Evolutionary conservation across 352 stramenopile species (phyloP).

Genomic region (Aphanomyces cochlioides): DNA sequence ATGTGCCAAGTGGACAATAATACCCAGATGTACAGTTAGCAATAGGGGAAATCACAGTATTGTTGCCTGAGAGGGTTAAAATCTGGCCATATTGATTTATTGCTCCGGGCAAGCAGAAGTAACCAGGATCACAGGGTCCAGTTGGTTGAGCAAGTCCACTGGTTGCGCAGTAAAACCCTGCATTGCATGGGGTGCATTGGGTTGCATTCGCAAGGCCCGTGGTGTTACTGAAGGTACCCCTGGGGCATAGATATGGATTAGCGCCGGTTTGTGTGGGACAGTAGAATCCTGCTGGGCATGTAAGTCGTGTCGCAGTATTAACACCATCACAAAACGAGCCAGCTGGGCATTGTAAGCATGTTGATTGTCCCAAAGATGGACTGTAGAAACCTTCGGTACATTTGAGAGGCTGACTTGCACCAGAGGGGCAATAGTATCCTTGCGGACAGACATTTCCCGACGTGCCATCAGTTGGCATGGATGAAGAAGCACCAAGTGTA

Average conservation of each 20-base stretch:
- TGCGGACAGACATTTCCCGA: constrained; percentile 48
- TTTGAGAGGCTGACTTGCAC: constrained; percentile 40
- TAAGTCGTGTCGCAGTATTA: constrained; percentile 42
- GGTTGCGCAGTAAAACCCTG: constrained; percentile 71
- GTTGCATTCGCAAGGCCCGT: constrained; percentile 51
- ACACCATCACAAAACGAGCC: constrained; percentile 85
- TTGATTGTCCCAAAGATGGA: constrained; percentile 27
- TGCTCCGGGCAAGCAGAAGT: constrained; percentile 71
- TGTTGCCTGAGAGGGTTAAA: constrained; percentile 47
- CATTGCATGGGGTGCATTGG: constrained; percentile 59
- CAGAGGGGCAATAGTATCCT: constrained; percentile 79
- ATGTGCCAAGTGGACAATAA: constrained; percentile 74
- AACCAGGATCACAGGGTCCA: constrained; percentile 61
- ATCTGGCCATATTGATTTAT: constrained; percentile 35
- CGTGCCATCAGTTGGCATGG: constrained; percentile 31
- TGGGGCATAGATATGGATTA: constrained; percentile 30
- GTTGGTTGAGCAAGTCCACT: constrained; percentile 64
- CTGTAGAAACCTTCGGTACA: constrained; percentile 8
- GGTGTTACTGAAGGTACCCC: constrained; percentile 83
- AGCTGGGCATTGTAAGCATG: constrained; percentile 77
- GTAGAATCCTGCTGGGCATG: constrained; percentile 75
- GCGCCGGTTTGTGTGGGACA: constrained; percentile 47
- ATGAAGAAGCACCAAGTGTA: constrained; percentile 13
- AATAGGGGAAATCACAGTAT: constrained; percentile 37
- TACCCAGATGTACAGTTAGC: constrained; percentile 65